Evolutionary conservation across 2,329 filamentous ascomycete species (phyloP).

Genomic region (Colletotrichum sp.): DNA sequence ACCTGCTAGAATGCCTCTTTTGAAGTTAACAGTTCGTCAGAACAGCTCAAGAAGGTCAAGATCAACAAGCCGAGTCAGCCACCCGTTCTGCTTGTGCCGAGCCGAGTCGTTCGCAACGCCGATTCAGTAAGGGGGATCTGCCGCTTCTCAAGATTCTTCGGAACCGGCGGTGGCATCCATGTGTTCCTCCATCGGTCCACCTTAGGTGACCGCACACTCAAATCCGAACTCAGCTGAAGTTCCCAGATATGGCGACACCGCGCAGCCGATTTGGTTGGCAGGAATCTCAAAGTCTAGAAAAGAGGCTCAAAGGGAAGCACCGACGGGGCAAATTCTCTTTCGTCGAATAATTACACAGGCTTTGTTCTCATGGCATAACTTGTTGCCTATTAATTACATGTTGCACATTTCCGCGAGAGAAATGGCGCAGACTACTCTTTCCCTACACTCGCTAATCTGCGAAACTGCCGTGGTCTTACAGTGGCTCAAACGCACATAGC

Average conservation of each 20-base stretch:
- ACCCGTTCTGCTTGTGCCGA: neutral
- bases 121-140: neutral
- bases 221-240: neutral
- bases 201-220: neutral
- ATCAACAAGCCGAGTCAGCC: neutral
- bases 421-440: neutral
- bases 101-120: neutral
- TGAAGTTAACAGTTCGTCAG: neutral
- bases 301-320: neutral
- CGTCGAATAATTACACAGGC: neutral
- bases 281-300: neutral
- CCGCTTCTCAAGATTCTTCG: neutral
- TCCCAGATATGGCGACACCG: neutral
- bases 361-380: neutral
- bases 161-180: neutral
- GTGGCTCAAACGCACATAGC: neutral
- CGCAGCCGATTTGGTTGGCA: neutral
- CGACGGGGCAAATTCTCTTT: neutral
- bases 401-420: neutral
- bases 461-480: neutral
- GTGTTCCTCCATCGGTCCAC: neutral
- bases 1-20: neutral
- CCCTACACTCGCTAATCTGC: neutral
- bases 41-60: neutral
- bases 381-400: neutral